Conservation (phyloP, 2,329 filamentous ascomycete species). For the Helotiales sp. region DNA sequence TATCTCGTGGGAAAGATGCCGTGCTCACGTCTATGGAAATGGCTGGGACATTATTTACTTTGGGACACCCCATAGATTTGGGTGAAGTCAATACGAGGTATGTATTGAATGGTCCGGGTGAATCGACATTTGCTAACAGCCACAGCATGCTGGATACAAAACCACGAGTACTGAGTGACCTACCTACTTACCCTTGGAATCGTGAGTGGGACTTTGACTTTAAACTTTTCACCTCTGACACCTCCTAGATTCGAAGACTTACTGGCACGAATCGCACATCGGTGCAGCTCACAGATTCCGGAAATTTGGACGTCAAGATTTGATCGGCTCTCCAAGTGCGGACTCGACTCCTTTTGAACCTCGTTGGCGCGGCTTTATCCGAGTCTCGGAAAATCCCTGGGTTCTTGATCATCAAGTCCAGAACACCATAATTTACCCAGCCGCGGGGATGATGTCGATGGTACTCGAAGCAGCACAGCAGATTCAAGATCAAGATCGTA, state of each 20-base stretch:
- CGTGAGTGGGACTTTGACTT: conserved; percentile 49
- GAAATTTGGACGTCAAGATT: conserved; percentile 53
- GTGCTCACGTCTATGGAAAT: neutral
- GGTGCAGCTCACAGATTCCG: conserved; percentile 46
- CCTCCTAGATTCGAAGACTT: conserved; percentile 11
- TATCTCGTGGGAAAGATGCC: conserved; percentile 12
- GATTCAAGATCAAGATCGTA: conserved; percentile 1
- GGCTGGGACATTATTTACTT: conserved; percentile 9
- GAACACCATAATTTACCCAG: conserved; percentile 42
- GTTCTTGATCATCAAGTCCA: conserved; percentile 48
- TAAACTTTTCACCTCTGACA: neutral
- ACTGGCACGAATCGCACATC: conserved; percentile 54
- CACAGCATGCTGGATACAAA: conserved; percentile 12
- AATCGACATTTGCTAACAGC: conserved; percentile 47
- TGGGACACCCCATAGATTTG: neutral
- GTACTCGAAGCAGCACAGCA: conserved; percentile 42
- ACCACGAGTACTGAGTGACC: conserved; percentile 23
- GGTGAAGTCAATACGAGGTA: conserved; percentile 3
- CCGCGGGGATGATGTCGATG: conserved; percentile 45
- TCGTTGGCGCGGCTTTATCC: conserved; percentile 44
- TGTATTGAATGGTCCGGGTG: conserved; percentile 7
- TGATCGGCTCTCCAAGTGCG: conserved; percentile 50
- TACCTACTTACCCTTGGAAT: conserved; percentile 61
- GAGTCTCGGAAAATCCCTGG: conserved; percentile 47
- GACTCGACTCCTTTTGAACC: conserved; percentile 40